Base-by-base conservation (phyloP, 805 yeast species). In the Kockiozyma suomiensis region DNA sequence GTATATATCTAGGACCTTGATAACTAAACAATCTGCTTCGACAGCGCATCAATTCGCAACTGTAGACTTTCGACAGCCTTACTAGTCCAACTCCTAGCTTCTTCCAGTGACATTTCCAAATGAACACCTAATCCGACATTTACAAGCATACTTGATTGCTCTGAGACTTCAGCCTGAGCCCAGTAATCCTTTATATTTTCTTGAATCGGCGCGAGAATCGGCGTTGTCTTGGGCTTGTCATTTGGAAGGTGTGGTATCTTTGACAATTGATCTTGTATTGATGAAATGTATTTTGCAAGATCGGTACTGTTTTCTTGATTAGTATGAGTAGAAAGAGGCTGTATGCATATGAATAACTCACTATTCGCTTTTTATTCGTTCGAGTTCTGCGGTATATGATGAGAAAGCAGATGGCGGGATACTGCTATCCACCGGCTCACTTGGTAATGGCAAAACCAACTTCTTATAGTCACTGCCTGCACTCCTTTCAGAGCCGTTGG, bases 151-250 rank as follows among this genome's bases (percentile, higher is more conserved):
- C 26, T 32, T 25, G 55, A 42, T 8, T 7, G 40, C n/a, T 15
- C 40, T 13, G 50, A 19, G 4, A 58, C 56, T 33, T 53, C 51
- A 3, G 58, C 62, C 8, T 47, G 47, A 2, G 54, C 40, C 62
- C 62, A 54, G 46, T 48, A 58, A n/a, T 58, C 58, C 32, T 17
- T 40, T 8, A 58, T 40, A 8, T 56, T 58, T 2, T 53, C 56
- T 15, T 50, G 62, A 10, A 58, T 35, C 25, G 62, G 58, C 8
- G 62, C 47, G 8, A 48, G 38, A 17, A 58, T 25, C 17, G 46
- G n/a, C 12, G 55, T 42, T 13, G 54, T 28, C 21, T 26, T 25
- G 2, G 49, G 42, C 5, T 37, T 28, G 42, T 8, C 21, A 15
- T 17, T 23, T 6, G 42, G 8, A 3, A 38, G 25, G 25, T 25